Evolutionary conservation across 306 rosid species (phyloP).

Genomic region (Sindora glabra): DNA sequence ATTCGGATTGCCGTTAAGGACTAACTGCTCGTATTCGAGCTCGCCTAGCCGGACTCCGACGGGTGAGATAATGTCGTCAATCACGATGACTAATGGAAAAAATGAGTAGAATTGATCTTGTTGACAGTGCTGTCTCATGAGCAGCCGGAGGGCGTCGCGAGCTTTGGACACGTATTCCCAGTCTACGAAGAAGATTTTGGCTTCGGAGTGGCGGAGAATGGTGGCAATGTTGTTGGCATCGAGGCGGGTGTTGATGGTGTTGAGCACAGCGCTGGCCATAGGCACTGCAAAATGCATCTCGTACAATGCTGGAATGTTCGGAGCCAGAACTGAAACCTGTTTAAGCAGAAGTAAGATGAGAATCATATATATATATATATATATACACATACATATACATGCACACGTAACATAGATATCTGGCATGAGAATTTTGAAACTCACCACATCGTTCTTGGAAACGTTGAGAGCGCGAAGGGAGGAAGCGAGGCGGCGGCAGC

Average conservation of each 20-base stretch:
- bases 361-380: not conserved
- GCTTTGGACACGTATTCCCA: conserved; percentile 35
- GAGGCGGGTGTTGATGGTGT: conserved; percentile 62
- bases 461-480: conserved; percentile 45
- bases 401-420: not conserved
- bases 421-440: not conserved
- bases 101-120: not conserved
- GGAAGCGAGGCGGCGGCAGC: conserved; percentile 61
- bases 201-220: conserved; percentile 53
- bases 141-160: conserved; percentile 30
- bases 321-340: conserved; percentile 69
- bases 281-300: conserved; percentile 84
- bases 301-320: conserved; percentile 64
- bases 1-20: conserved; percentile 20
- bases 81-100: conserved; percentile 41
- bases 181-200: conserved; percentile 60
- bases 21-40: conserved; percentile 48
- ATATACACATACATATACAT: too few relatives aligned
- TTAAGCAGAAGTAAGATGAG: not conserved
- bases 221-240: conserved; percentile 48
- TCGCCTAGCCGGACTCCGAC: conserved; percentile 38
- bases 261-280: conserved; percentile 63
- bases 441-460: conserved; percentile 43
- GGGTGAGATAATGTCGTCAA: conserved; percentile 56
- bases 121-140: not conserved